Conservation (phyloP, 305 asterid species). For the Fraxinus sp. region DNA sequence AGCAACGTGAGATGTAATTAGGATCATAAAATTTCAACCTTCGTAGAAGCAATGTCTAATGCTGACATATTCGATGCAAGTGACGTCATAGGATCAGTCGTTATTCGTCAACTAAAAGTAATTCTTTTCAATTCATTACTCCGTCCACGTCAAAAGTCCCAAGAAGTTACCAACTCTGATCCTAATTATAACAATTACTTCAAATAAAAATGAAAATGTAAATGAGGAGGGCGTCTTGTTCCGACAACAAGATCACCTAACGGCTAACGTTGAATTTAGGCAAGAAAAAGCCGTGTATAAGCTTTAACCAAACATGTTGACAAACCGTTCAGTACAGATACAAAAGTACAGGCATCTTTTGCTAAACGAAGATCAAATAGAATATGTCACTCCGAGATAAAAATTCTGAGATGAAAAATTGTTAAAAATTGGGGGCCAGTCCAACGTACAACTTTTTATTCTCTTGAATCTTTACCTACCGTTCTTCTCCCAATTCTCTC, state of each 20-base stretch:
- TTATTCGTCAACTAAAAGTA: background rate
- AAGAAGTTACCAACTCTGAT: too few species aligned
- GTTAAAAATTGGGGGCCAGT: slow-evolving; percentile 23
- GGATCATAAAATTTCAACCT: background rate
- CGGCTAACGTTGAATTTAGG: background rate
- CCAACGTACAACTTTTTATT: slow-evolving; percentile 2
- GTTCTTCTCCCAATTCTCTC: background rate
- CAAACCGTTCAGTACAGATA: background rate
- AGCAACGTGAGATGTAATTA: background rate
- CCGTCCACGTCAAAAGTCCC: background rate
- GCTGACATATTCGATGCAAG: background rate
- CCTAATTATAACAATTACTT: too few species aligned
- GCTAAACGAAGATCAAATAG: too few species aligned
- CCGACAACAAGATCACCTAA: background rate
- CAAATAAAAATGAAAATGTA: background rate
- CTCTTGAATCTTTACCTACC: background rate
- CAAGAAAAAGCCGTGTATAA: background rate
- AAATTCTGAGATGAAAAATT: background rate
- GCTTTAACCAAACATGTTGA: background rate
- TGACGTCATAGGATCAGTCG: background rate
- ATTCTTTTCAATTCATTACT: too few species aligned
- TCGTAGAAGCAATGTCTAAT: background rate
- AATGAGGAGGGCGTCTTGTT: background rate
- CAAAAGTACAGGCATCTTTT: background rate
- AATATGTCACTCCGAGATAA: too few species aligned